Evolutionary conservation across 257 asterid species (phyloP), one percentile per base, ranked within the genome.

Genomic region (Nicotiana otophora): DNA sequence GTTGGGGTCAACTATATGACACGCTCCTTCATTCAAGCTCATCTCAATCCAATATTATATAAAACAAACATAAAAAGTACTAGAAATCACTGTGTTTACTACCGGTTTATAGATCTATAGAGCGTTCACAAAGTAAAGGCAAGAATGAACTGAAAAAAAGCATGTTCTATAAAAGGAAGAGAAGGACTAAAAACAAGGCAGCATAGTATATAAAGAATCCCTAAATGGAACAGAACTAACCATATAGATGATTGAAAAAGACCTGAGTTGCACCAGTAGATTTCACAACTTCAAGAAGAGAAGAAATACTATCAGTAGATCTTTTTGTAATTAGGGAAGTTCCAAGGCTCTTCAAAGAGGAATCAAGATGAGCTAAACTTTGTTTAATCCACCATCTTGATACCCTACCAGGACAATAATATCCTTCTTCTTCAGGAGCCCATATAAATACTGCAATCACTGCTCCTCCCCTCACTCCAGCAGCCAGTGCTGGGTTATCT

Each of bases 391-490:
- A 93, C 98, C 98, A 93, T 86, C 98, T 92, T 55, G 99, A 95
- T 2, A 95, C 99, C 84, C 98, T 89, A 30, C 99, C 99, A 11
- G 98, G 99, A 68, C 83, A 86, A 64, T 74, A 95, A 65, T 85
- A 91, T 14, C 99, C 99, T 87, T 95, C 99, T 83, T 95, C 99
- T 74, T 95, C 99, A 82, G 99, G 99, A 78, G 98, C 93, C 99
- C 99, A 95, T 58, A 93, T 85, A 82, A 93, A 95, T 53, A 95
- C 82, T 60, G 98, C 90, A 72, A 93, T 83, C 23, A 95, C 93
- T 64, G 94, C 90, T 15, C 99, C 98, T 12, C 93, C 84, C 78
- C 98, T 91, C 5, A 93, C 97, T 20, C 90, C 97, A 61, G 98
- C 97, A 60, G 93, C 91, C 82, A 95, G 81, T 20, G 98, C 98